Evolutionary conservation across 495 filamentous ascomycete genomes (phyloP).

Genomic region (Amphirosellinia nigrospora): DNA sequence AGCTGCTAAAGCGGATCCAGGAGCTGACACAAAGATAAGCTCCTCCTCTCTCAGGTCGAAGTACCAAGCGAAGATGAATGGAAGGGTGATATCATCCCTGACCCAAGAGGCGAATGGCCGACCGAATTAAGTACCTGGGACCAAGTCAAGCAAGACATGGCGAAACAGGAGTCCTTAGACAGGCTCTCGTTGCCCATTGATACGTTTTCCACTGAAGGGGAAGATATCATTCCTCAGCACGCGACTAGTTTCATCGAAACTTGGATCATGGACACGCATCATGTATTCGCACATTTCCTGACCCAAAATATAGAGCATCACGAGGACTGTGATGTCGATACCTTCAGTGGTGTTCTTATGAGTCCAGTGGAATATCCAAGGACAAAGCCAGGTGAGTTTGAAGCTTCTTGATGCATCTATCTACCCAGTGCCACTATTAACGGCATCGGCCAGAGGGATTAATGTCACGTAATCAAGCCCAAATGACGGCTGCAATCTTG

Average conservation of each 20-base stretch:
- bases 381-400: slow-evolving; percentile 25
- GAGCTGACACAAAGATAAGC: background rate
- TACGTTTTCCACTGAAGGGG: background rate
- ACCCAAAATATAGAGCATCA: slow-evolving; percentile 26
- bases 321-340: slow-evolving; percentile 41
- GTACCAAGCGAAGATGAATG: background rate
- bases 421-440: background rate
- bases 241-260: background rate
- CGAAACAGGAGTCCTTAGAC: background rate
- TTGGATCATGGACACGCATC: slow-evolving; percentile 24
- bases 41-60: background rate
- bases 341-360: slow-evolving; percentile 38
- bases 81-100: background rate
- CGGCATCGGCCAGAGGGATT: background rate
- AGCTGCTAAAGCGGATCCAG: background rate
- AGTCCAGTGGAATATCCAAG: slow-evolving; percentile 33
- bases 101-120: slow-evolving; percentile 2
- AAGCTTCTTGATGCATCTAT: background rate
- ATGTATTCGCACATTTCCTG: slow-evolving; percentile 26
- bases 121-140: background rate
- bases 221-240: background rate
- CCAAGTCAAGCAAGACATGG: background rate
- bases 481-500: background rate
- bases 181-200: background rate
- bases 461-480: background rate